Base-by-base conservation (phyloP, 2,329 filamentous ascomycete genomes). In the Akanthomyces muscarius region DNA sequence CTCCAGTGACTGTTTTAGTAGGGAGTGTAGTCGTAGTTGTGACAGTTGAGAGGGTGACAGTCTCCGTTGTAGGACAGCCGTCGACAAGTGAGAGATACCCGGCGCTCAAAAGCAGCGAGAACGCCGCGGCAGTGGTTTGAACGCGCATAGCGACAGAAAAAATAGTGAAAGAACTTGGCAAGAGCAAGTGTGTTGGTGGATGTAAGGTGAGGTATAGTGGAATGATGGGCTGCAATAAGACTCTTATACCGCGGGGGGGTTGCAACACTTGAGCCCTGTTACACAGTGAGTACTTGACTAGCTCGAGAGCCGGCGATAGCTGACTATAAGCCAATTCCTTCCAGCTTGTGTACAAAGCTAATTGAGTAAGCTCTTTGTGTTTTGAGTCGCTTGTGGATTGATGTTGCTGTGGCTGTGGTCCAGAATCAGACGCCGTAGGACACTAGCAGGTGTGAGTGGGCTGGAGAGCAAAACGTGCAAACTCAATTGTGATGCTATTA, bases 191-290 rank as follows among this genome's bases (percentile, higher is more conserved):
- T n/a, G 6, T 30, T 30, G 23, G 13, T 47, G 21, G 51, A 21
- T 25, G 14, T 57, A 36, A 36, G 41, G 14, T 16, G 51, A 42
- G 21, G 14, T 23, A 48, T n/a, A 33, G 30, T 23, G 51, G 30
- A 55, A 21, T 55, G 23, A 51, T 44, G 52, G 61, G 45, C 52
- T 50, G 36, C 8, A 21, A 14, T 52, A 50, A 51, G 52, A 50
- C n/a, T 62, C 60, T 62, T 62, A 62, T 57, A 62, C 30, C 25
- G 52, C 11, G 33, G 44, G 6, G 23, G 30, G 18, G 23, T 18
- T 38, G 44, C 14, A n/a, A 10, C 36, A 30, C 14, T 13, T 10
- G 11, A 48, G 52, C 13, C 21, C 8, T 25, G 1, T 11, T 28
- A 13, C 38, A 18, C 30, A 38, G 18, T 33, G 28, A 28, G 38